Evolutionary conservation across 2,329 filamentous ascomycete species (phyloP), one percentile per base, ranked within the genome.

Genomic region (Colletotrichum caudatum): DNA sequence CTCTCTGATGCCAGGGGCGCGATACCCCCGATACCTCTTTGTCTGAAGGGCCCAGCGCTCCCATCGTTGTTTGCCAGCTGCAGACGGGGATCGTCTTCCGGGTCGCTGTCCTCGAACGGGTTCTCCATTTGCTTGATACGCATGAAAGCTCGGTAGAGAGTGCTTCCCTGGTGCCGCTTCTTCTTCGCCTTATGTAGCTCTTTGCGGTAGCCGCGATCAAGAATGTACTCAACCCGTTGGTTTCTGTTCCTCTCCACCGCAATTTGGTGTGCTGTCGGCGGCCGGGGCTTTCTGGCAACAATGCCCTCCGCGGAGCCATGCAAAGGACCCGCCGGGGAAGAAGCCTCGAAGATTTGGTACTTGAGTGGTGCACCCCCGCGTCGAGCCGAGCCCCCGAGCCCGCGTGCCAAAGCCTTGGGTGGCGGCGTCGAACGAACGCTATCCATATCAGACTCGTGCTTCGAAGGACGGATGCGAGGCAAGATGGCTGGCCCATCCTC

Each of bases 231-330:
- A n/a, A 95, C 93, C 7, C 93, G 90, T 77, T 93, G 90, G 72
- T 90, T 92, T 23, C 93, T 87, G 80, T 95, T 94, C 66, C 91
- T 88, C 79, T 94, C 93, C 1, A 96, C 92, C 0, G 93, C 93
- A 50, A 94, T 84, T 80, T 96, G 93, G 80, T 96, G 93, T 46
- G 93, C 92, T 0, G 93, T 96, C 0, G 94, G 89, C 3, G 93
- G 93, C 1, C 93, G 88, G 11, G 91, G 90, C 78, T 94, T 91
- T 69, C 89, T 84, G 26, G 85, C 84, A 48, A 86, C 82, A n/a
- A 88, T 84, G 18, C 85, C 85, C 69, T 91, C 90, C 18, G 87
- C 84, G 26, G 86, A 81, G 23, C 85, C 83, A 20, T 87, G 82
- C 29, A 86, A 85, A 69, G 84, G 84, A 41, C 83, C 86, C 53